Evolutionary conservation across 768 basidiomycete genomes (phyloP).

Genomic region (Polyporus arcularius): DNA sequence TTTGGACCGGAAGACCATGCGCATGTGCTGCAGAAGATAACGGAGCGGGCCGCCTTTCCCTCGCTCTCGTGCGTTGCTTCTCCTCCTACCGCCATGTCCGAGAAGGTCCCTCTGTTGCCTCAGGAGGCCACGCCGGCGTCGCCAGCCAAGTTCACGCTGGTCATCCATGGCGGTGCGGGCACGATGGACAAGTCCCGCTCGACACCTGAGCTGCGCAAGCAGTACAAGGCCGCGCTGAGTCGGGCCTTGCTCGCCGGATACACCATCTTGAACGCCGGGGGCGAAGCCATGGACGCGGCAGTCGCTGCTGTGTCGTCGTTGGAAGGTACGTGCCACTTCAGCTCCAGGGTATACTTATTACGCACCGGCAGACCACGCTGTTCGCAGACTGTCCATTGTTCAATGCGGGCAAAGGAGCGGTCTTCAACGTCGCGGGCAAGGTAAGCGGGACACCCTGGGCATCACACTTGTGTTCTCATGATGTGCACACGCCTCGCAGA

Average conservation of each 20-base stretch:
- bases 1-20: too few species aligned
- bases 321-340: constrained; percentile 53
- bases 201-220: constrained; percentile 59
- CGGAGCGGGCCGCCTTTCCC: too few species aligned
- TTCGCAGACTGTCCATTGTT: constrained; percentile 72
- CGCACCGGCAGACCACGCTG: not conserved
- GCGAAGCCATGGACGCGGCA: constrained; percentile 82
- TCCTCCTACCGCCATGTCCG: not conserved
- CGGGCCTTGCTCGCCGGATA: constrained; percentile 64
- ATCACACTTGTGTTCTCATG: too few species aligned
- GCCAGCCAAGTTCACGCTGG: constrained; percentile 41
- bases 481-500: constrained; percentile 42
- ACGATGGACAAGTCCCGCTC: constrained; percentile 59
- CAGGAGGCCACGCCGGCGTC: not conserved
- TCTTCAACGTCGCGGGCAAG: constrained; percentile 81
- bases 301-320: constrained; percentile 71
- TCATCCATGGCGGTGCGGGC: constrained; percentile 82
- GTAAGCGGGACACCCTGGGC: too few species aligned
- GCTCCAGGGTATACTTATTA: not conserved
- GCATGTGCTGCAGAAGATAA: too few species aligned
- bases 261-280: constrained; percentile 60
- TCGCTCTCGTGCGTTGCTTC: not conserved
- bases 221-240: constrained; percentile 57
- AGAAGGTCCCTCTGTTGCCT: not conserved
- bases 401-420: constrained; percentile 79